Evolutionary conservation across 2,329 filamentous ascomycete genomes (phyloP), one percentile per base, ranked within the genome.

Genomic region (Camillea tinctor): DNA sequence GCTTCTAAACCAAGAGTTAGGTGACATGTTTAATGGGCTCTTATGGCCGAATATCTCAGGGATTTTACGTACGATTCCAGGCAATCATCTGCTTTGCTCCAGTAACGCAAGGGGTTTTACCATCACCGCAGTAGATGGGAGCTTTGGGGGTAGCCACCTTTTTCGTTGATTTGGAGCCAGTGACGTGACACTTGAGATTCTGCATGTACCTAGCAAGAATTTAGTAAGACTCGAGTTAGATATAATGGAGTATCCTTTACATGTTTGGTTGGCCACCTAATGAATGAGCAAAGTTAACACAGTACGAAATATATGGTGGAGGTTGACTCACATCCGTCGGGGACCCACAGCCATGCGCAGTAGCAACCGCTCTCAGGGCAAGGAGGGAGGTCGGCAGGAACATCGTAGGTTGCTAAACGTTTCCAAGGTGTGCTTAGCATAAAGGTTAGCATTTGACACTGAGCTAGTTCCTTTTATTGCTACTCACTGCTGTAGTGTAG

Each of bases 51-150:
- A n/a, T 15, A 11, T n/a, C 1, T 20, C 20, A 48, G 22, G 13
- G 26, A n/a, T 24, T 26, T 1, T 11, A 67, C 72, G 66, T 60
- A 75, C 75, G 80, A 56, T 82, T 74, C 75, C 76, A 81, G 1
- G 74, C 79, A 58, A 81, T 77, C 75, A 81, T 81, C 66, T 82
- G 80, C 70, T 82, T 82, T 0, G 80, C 77, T 0, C 81, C 80
- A 15, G 72, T 64, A 15, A 81, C 74, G 55, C 80, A 83, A 52
- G 63, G 50, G 2, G 60, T 57, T n/a, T 36, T 26, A 3, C 54
- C 73, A 19, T 76, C 74, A 4, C 67, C 72, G 67, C 80, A 83
- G 66, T 76, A 79, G 0, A 75, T 73, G 0, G 80, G 75, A 1
- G 73, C 62, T 60, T 77, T 72, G 3, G 79, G 76, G 15, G 71